phyloP scores from a whole-genome alignment of 208 protist genomes.

The Naegleria fowleri region DNA sequence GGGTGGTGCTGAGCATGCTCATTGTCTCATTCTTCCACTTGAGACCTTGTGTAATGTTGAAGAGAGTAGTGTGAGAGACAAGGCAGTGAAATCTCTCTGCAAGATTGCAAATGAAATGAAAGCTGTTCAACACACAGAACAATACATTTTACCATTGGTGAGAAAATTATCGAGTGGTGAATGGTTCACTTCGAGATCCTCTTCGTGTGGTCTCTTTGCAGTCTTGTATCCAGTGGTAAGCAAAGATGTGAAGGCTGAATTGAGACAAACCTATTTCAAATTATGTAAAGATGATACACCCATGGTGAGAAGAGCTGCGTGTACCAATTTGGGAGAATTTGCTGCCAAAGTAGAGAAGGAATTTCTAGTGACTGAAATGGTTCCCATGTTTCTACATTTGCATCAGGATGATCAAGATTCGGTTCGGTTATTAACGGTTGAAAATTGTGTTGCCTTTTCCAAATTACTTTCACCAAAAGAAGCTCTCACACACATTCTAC shows the following conservation, averaged over 20 bases:
- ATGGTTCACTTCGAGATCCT: constrained; percentile 87
- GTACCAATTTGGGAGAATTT: constrained; percentile 74
- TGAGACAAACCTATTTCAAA: constrained; percentile 66
- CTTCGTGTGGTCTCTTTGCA: constrained; percentile 82
- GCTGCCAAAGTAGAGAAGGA: constrained; percentile 59
- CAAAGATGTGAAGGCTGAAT: constrained; percentile 51
- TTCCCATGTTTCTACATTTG: constrained; percentile 77
- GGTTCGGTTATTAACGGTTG: constrained; percentile 88
- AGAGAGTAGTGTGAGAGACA: constrained; percentile 93
- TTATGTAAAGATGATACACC: constrained; percentile 93
- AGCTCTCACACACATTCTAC: constrained; percentile 63
- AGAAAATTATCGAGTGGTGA: constrained; percentile 76
- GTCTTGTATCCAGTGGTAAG: constrained; percentile 67
- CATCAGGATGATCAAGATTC: constrained; percentile 89
- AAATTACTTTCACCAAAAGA: constrained; percentile 69
- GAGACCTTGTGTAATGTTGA: constrained; percentile 91
- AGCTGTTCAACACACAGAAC: constrained; percentile 54
- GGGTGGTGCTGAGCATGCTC: constrained; percentile 79
- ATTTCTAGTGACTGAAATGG: constrained; percentile 61
- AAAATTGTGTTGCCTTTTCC: constrained; percentile 75
- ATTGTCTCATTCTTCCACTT: constrained; percentile 81
- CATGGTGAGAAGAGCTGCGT: constrained; percentile 90
- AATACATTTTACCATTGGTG: constrained; percentile 73
- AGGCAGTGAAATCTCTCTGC: constrained; percentile 73
- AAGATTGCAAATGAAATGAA: constrained; percentile 65